Percentiles rank a stretch among this genome's conserved stretches.
These are phyloP conservation scores for Sarocladium strictum DNA, from an alignment of 2,329 filamentous ascomycete genomes.

Conservation along the genomic window DNA sequence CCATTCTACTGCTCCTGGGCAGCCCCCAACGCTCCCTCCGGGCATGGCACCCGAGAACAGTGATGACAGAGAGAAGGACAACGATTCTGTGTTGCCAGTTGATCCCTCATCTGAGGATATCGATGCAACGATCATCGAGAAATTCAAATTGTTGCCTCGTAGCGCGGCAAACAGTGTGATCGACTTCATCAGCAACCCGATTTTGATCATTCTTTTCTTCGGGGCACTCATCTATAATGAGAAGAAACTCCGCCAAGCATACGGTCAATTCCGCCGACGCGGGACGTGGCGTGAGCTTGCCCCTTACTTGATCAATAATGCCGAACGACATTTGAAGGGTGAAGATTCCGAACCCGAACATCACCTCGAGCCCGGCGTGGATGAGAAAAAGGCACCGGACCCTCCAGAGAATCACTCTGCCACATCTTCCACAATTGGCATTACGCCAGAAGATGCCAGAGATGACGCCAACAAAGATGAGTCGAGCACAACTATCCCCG, in stretches of 20 bases:
- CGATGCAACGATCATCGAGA: conserved; percentile 37
- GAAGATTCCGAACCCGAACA: background rate
- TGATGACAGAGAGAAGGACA: conserved; percentile 23
- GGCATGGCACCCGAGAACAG: background rate
- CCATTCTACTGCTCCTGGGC: conserved; percentile 23
- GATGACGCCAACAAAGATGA: background rate
- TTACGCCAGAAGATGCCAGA: too few species aligned
- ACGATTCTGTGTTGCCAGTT: conserved; percentile 26
- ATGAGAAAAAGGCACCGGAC: too few species aligned
- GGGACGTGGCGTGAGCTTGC: background rate
- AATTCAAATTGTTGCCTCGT: conserved; percentile 44
- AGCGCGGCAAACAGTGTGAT: conserved; percentile 43
- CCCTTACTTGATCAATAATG: background rate
- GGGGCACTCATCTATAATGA: conserved; percentile 36
- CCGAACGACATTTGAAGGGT: background rate
- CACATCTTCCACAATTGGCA: too few species aligned
- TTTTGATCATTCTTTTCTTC: conserved; percentile 41
- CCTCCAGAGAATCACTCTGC: too few species aligned
- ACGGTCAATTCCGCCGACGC: conserved; percentile 23
- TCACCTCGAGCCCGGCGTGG: background rate
- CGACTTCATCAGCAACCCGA: conserved; percentile 52
- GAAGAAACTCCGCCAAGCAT: conserved; percentile 37
- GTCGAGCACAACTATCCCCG: background rate
- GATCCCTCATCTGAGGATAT: background rate
- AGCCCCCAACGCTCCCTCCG: conserved; percentile 31